Conservation (phyloP, 805 yeast species). For the Lachancea nothofagi region DNA sequence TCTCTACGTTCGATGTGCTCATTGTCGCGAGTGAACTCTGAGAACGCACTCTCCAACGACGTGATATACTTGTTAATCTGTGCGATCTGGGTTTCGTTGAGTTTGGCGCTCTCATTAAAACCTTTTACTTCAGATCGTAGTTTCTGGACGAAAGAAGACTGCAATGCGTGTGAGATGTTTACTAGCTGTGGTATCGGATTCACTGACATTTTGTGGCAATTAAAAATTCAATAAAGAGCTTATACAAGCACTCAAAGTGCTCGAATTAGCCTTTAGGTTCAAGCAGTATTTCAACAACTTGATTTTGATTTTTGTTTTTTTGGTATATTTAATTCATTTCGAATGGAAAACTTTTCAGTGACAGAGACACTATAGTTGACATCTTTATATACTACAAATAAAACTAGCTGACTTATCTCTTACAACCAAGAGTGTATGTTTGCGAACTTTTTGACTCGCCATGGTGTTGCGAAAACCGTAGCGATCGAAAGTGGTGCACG, state of each 20-base stretch:
- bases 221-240: background rate
- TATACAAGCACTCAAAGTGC: slow-evolving; percentile 5
- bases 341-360: background rate
- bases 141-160: slow-evolving; percentile 25
- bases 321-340: background rate
- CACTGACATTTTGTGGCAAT: slow-evolving; percentile 5
- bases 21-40: slow-evolving; percentile 27
- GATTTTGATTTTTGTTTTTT: background rate
- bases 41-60: slow-evolving; percentile 20
- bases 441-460: slow-evolving; percentile 1
- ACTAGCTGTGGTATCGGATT: slow-evolving; percentile 29
- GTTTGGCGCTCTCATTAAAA: slow-evolving; percentile 13
- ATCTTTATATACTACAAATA: background rate
- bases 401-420: background rate
- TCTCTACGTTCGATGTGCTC: slow-evolving; percentile 22
- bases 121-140: slow-evolving; percentile 25
- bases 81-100: slow-evolving; percentile 14
- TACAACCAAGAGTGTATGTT: slow-evolving; percentile 1
- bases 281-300: background rate
- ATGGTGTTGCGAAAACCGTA: background rate
- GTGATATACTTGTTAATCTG: slow-evolving; percentile 22
- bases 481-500: no score
- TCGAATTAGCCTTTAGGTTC: background rate
- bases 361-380: background rate
- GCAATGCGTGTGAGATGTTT: slow-evolving; percentile 30